Base-by-base conservation (phyloP, 805 yeast genomes). In the Yarrowia sp. region DNA sequence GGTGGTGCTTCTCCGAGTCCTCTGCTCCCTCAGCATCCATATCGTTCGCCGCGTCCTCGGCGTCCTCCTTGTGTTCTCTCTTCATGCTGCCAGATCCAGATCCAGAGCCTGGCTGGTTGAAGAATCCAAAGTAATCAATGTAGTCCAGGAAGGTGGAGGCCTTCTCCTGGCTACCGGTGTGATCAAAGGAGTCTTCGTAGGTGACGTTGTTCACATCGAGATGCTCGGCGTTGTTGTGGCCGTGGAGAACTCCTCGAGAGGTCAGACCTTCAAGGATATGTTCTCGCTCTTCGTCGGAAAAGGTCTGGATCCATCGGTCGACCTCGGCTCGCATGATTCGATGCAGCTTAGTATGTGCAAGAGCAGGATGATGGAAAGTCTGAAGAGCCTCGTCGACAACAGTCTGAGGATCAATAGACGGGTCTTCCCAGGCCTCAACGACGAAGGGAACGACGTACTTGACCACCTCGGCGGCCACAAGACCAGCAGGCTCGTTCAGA, bases 401-500 rank as follows among this genome's bases (percentile, higher is more conserved):
- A 4, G 65, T 43, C 24, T 67, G 36, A 5, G 70, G 60, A 36
- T 69, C 68, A 14, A 72, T 68, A 13, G 56, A 19, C 10, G 69
- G 49, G 50, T 71, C 70, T 30, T 70, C 71, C 73, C 73, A 71
- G 9, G 73, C 73, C 39, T 58, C 52, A 9, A 69, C 68, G 9
- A 71, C 69, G 10, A 69, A 50, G 12, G 71, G 71, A 9, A 71
- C 74, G 15, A 70, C 70, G 19, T 58, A 42, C 14, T 64, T 36
- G 39, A 71, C 55, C 15, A 72, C 70, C 33, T 46, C 67, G 13
- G 61, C 68, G 2, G 73, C 73, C 20, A 71, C 68, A 10, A 52
- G 56, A 8, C 73, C 73, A n/a, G 73, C 73, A 17, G 72, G 72
- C 47, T 70, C 73, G 66, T 71, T 71, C 10, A 71, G 64, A 36